Base-by-base conservation (phyloP, 116 monocot species). In the Papilionanthe hybrid region DNA sequence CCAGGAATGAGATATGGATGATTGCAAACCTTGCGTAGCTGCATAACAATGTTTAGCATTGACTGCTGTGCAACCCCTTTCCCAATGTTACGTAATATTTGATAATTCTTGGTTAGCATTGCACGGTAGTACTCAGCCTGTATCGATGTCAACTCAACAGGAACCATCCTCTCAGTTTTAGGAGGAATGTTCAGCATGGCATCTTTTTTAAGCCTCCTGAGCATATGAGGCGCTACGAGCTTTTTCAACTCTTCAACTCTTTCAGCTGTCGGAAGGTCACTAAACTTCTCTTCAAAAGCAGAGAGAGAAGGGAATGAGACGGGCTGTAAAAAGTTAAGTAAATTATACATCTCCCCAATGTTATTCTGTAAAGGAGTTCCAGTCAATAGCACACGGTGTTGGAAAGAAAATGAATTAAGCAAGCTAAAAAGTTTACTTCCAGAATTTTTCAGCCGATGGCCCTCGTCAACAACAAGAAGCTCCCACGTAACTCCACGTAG, bases 341-440 rank as follows among this genome's bases (percentile, higher is more conserved):
- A 80, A 76, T 95, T 99, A 78, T 91, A 93, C 98, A 99, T 95
- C 72, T 99, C 98, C 4, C 98, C 98, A 41, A 95, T 93, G 55
- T 99, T 99, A 79, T 99, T 99, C 85, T 98, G 98, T 76, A 98
- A 79, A 67, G 98, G 98, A 42, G 98, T 98, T 72, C 98, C 98
- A 50, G 95, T 98, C 87, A 99, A 86, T 66, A 99, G 83, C 60
- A 99, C 88, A 79, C 98, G 91, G 47, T 99, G 98, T 76, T 90
- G 86, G 79, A 99, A 99, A 42, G 93, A 93, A 75, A 94, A 95
- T 65, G 93, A 83, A 63, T 99, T 99, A 56, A 99, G 85, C 78
- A 95, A 80, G 81, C 81, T 86, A 75, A 99, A 99, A 81, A 99
- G 90, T 85, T 99, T 99, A 72, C 98, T 99, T 44, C 76, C 85